phyloP scores from a whole-genome alignment of 495 filamentous ascomycete genomes.

The Xylaria flabelliformis region DNA sequence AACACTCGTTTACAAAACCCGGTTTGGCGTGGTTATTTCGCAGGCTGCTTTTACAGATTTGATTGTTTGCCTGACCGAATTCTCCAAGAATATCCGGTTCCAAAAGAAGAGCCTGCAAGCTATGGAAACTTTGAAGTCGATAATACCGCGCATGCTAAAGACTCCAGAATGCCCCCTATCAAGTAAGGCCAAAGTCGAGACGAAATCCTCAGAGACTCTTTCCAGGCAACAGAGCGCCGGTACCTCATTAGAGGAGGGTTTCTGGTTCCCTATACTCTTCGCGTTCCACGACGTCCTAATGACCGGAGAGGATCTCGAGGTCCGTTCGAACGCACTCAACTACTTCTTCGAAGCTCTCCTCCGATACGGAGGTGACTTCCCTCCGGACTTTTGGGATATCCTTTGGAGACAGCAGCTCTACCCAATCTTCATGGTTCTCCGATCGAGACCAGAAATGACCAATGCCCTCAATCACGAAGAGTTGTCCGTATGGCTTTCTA shows the following conservation, averaged over 20 bases:
- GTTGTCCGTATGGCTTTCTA: constrained; percentile 97
- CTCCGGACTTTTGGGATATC: constrained; percentile 96
- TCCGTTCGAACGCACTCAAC: constrained; percentile 88
- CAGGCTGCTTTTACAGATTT: constrained; percentile 97
- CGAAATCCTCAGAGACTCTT: constrained; percentile 41
- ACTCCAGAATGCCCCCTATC: constrained; percentile 92
- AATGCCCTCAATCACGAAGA: constrained; percentile 94
- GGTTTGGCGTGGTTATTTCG: constrained; percentile 93
- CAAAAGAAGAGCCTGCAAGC: constrained; percentile 97
- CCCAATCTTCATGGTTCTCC: constrained; percentile 97
- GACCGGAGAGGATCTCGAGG: constrained; percentile 99
- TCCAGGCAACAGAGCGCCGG: constrained; percentile 50
- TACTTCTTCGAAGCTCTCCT: constrained; percentile 96
- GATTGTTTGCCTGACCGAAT: constrained; percentile 94
- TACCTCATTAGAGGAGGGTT: constrained; percentile 90
- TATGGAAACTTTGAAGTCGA: constrained; percentile 91
- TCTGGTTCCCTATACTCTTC: constrained; percentile 97
- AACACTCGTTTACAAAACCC: constrained; percentile 95
- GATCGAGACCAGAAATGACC: constrained; percentile 93
- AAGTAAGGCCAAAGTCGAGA: constrained; percentile 28
- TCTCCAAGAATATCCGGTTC: constrained; percentile 96
- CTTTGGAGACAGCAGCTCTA: constrained; percentile 96
- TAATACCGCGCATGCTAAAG: constrained; percentile 90
- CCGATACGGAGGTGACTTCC: constrained; percentile 88
- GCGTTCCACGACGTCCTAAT: constrained; percentile 99